Percentiles rank a stretch among this genome's conserved stretches.
phyloP scores from a whole-genome alignment of 345 rosid genomes.

The Eutrema yunnanense region DNA sequence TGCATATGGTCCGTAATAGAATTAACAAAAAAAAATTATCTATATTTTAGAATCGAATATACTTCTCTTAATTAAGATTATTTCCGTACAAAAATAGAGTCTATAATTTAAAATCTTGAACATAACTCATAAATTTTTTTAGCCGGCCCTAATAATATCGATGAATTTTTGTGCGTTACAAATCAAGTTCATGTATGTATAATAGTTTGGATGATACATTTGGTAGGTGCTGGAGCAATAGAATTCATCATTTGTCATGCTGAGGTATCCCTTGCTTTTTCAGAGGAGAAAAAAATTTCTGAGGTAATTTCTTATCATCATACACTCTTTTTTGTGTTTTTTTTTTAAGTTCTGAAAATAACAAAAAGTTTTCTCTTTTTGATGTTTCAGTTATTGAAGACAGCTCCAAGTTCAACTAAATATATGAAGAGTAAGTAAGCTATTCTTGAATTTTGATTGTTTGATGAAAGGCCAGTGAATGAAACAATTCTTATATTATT shows the following conservation, averaged over 20 bases:
- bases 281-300: conserved; percentile 76
- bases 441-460: neutral
- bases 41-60: too few relatives aligned
- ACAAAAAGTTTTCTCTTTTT: neutral
- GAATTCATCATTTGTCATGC: conserved; percentile 85
- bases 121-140: too few relatives aligned
- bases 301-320: conserved; percentile 47
- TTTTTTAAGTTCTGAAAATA: neutral
- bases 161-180: neutral
- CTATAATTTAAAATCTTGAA: too few relatives aligned
- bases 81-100: too few relatives aligned
- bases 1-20: too few relatives aligned
- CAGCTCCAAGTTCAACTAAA: conserved; percentile 59
- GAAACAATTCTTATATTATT: neutral
- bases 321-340: neutral
- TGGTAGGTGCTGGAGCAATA: conserved; percentile 84
- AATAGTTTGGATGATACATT: neutral
- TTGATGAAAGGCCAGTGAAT: neutral
- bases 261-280: conserved; percentile 81
- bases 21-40: too few relatives aligned
- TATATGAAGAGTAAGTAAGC: conserved; percentile 85
- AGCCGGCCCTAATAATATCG: too few relatives aligned
- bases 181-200: neutral
- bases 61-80: too few relatives aligned
- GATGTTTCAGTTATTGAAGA: conserved; percentile 64